These are phyloP conservation scores for Bondarzewia mesenterica DNA, from an alignment of 1,284 basidiomycete genomes.

Conservation along the genomic window DNA sequence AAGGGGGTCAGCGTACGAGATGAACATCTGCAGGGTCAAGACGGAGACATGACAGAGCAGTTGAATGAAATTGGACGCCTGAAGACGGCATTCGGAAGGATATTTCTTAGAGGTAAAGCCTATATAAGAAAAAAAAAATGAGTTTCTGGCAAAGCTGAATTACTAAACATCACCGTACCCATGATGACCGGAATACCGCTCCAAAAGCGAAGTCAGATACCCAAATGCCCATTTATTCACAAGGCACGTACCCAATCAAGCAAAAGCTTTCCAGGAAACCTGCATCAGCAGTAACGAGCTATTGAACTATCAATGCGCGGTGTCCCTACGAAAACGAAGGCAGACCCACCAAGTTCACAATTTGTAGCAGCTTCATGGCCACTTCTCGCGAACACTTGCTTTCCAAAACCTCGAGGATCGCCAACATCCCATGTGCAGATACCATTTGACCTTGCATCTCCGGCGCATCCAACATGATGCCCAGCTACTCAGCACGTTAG, in stretches of 20 bases:
- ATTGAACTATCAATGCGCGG: neutral
- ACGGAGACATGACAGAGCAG: slow-evolving; percentile 89
- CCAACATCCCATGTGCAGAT: slow-evolving; percentile 89
- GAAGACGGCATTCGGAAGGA: slow-evolving; percentile 86
- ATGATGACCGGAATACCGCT: slow-evolving; percentile 91
- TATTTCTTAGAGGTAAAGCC: slow-evolving; percentile 93
- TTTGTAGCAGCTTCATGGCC: slow-evolving; percentile 75
- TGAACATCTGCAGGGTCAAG: slow-evolving; percentile 95
- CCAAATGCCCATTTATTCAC: neutral
- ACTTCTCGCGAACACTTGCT: slow-evolving; percentile 78
- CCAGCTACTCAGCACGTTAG: slow-evolving; percentile 39
- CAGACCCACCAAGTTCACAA: slow-evolving; percentile 75
- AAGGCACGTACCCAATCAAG: slow-evolving; percentile 65
- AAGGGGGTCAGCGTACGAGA: slow-evolving; percentile 57
- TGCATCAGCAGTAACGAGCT: slow-evolving; percentile 85
- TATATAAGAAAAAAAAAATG: slow-evolving; percentile 18
- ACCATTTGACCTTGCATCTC: slow-evolving; percentile 89
- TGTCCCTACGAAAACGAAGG: neutral
- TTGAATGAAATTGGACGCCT: slow-evolving; percentile 92
- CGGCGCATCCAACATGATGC: slow-evolving; percentile 74
- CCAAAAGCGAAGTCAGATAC: slow-evolving; percentile 6
- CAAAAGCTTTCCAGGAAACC: slow-evolving; percentile 93
- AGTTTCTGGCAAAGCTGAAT: neutral
- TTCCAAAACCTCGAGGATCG: slow-evolving; percentile 89
- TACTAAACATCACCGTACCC: slow-evolving; percentile 39